Conservation (phyloP, 2,329 filamentous ascomycete genomes). For the Fusarium tjaetaba region DNA sequence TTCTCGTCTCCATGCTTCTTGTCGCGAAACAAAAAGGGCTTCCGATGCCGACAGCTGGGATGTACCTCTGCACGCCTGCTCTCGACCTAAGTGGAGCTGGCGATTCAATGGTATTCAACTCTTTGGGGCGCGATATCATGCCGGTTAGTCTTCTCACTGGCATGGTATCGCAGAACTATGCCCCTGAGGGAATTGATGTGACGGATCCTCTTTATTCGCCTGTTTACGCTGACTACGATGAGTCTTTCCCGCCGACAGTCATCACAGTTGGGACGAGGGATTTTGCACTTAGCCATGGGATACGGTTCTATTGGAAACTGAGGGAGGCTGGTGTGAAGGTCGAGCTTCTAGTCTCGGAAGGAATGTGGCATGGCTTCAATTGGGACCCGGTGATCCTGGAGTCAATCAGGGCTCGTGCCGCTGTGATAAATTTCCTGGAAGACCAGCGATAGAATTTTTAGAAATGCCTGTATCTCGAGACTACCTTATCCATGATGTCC, state of each 20-base stretch:
- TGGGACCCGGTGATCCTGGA: neutral
- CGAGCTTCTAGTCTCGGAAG: neutral
- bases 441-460: accelerated
- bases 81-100: neutral
- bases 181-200: neutral
- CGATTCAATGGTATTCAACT: neutral
- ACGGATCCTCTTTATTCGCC: neutral
- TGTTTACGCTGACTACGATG: neutral
- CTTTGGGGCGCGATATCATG: neutral
- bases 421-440: neutral
- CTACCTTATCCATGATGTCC: accelerated
- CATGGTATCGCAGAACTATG: neutral
- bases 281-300: neutral
- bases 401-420: neutral
- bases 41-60: neutral
- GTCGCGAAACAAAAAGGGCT: neutral
- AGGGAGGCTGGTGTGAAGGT: neutral
- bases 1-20: neutral
- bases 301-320: neutral
- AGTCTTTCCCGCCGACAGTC: neutral
- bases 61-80: neutral
- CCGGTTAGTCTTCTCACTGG: neutral
- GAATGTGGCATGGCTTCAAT: constrained; percentile 1
- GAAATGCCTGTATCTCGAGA: accelerated
- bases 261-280: neutral